phyloP scores from a whole-genome alignment of 208 protist genomes.

The Wallacemonas sp. region DNA sequence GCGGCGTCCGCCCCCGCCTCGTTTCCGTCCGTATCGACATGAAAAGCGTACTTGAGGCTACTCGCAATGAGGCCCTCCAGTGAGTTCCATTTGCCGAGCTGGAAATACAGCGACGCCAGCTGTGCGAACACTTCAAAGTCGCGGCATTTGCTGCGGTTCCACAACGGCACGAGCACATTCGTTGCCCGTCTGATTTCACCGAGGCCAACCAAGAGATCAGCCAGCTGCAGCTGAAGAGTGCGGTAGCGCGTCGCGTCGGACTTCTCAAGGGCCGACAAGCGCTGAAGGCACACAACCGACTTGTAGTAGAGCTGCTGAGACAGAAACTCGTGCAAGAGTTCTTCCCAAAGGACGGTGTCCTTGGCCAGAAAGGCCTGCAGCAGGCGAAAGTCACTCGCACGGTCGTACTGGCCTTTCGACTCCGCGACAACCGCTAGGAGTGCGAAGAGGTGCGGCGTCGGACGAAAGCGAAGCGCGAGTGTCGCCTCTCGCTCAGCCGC shows the following conservation, averaged over 20 bases:
- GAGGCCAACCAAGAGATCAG: conserved; percentile 82
- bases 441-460: conserved; percentile 79
- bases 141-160: conserved; percentile 68
- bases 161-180: conserved; percentile 68
- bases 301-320: conserved; percentile 83
- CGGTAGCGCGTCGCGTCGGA: conserved; percentile 54
- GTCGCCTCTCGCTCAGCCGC: conserved; percentile 64
- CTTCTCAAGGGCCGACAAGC: conserved; percentile 70
- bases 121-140: conserved; percentile 90
- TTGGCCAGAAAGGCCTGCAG: conserved; percentile 84
- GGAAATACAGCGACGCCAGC: conserved; percentile 86
- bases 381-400: conserved; percentile 83
- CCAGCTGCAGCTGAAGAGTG: conserved; percentile 78
- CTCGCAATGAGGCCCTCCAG: conserved; percentile 78
- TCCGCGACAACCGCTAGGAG: conserved; percentile 81
- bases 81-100: conserved; percentile 80
- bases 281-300: conserved; percentile 81
- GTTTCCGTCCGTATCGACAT: conserved; percentile 5
- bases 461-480: conserved; percentile 71
- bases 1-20: not conserved
- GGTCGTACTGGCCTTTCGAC: conserved; percentile 75
- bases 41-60: conserved; percentile 79
- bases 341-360: conserved; percentile 79
- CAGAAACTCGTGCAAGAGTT: conserved; percentile 85
- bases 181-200: conserved; percentile 73